Conservation (phyloP, 495 filamentous ascomycete genomes). For the Hyaloscypha variabilis region DNA sequence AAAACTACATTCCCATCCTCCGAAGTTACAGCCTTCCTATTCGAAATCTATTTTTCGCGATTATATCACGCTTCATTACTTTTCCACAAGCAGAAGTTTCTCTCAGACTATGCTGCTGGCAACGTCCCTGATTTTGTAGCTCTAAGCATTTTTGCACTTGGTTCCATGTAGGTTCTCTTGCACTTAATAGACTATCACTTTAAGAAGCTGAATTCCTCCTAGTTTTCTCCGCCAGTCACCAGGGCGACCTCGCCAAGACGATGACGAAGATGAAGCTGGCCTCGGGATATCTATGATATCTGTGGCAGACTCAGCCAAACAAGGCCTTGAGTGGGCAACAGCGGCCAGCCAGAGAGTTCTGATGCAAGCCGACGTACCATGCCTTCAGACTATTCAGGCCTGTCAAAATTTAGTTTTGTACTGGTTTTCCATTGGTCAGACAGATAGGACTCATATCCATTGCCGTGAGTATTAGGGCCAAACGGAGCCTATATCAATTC, state of each 20-base stretch:
- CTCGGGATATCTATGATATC: constrained; percentile 13
- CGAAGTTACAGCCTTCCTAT: constrained; percentile 15
- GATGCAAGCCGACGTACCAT: constrained; percentile 20
- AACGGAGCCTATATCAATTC: not conserved
- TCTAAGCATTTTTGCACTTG: constrained; percentile 23
- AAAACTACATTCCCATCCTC: constrained; percentile 11
- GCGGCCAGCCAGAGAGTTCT: constrained; percentile 16
- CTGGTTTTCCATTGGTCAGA: constrained; percentile 23
- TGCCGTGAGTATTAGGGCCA: constrained; percentile 12
- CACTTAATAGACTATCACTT: not conserved
- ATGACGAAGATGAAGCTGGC: constrained; percentile 5
- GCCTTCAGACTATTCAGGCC: constrained; percentile 20
- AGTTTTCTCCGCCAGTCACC: constrained; percentile 14
- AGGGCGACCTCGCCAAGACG: not conserved
- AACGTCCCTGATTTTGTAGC: constrained; percentile 20
- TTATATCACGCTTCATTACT: constrained; percentile 20
- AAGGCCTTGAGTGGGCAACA: constrained; percentile 26
- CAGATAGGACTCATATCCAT: constrained; percentile 20
- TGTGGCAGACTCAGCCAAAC: constrained; percentile 2
- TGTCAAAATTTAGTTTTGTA: constrained; percentile 24
- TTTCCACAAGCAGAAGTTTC: constrained; percentile 24
- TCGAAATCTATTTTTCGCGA: constrained; percentile 24
- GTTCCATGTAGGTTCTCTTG: constrained; percentile 20
- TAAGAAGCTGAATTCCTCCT: not conserved
- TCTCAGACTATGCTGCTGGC: constrained; percentile 19